Evolutionary conservation across 495 filamentous ascomycete genomes (phyloP), one percentile per base, ranked within the genome.

Genomic region (Podospora didyma): DNA sequence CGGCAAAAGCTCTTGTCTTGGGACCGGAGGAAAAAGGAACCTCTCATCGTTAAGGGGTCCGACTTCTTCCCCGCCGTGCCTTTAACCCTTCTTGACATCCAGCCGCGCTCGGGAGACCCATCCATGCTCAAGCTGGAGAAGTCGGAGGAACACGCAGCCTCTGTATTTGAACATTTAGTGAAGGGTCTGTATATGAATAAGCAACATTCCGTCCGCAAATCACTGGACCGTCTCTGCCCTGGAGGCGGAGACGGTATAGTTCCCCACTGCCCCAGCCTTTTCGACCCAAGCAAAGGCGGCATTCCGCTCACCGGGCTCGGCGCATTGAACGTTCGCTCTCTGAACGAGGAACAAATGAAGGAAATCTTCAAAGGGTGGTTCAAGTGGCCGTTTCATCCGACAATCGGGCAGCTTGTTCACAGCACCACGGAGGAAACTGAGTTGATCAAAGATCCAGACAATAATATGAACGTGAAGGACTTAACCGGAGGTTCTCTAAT

Each of bases 11-110:
- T 79, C 5, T 70, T 90, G 2, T 54, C 71, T 49, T 90, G 83
- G 83, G 87, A 91, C 63, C 81, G 78, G 4, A 84, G 88, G 23
- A 71, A 69, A 7, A 34, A 63, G 34, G 82, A 86, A 61, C 69
- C 79, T 21, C 78, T 82, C 44, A 55, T 64, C 7, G 75, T 80
- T 21, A 48, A 76, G 11, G 26, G 64, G 0, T 66, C 80, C 4
- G 88, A 92, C 56, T 77, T 87, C 53, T 86, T 72, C 60, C 86
- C 83, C 10, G 71, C 72, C 37, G 52, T 68, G 5, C 62, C 57
- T 1, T 67, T 66, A 39, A 56, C 61, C 49, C 66, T 79, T n/a
- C 52, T 79, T 10, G 77, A 79, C 58, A 73, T 79, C 53, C 75
- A 79, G 49, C 73, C 76, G 24, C 44, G 62, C 63, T 6, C 16